Evolutionary conservation across 163 green algal species (phyloP), one percentile per base, ranked within the genome.

Genomic region (Scenedesmus sp.): DNA sequence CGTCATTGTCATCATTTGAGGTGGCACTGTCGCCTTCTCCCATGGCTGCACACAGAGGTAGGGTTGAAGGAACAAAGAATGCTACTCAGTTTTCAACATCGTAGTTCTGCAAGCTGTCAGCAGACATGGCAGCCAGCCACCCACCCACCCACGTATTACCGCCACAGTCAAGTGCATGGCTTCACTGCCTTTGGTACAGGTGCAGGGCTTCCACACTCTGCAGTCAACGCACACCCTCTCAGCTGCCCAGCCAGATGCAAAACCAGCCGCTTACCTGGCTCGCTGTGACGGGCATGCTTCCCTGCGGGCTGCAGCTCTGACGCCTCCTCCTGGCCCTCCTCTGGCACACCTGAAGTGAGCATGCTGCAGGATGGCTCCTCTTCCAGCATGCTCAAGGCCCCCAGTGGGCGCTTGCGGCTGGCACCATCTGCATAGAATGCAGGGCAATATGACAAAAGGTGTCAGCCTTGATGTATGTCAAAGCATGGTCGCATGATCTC

Each of bases 271-370:
- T n/a, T 6, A 88, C 79, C 81, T 87, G 76, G n/a, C 46, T 88
- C 88, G n/a, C 88, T 92, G 88, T 70, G 88, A 16, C 88, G 82
- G 0, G 15, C 64, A 3, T 23, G 62, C 81, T 92, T 77, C 9
- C 20, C 13, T 18, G 81, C 12, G 34, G 52, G 88, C 88, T 92
- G 62, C 70, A 79, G 70, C 62, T 86, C 87, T 46, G 77, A 82
- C 16, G 60, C 92, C 20, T 92, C 94, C n/a, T 93, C 91, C 55
- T 92, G 90, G 6, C 93, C 93, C 83, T 96, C 94, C 62, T 92
- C 93, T 18, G 88, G 0, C 77, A 93, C 55, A 10, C 26, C 46
- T 67, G 89, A 74, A 54, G 79, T 86, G 18, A 89, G 74, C 26
- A 86, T 20, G 70, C 87, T 85, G 64, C 34, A 59, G 3, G 70